Base-by-base conservation (phyloP, 371 early-diverging fungal species). In the Mortierella sp. region DNA sequence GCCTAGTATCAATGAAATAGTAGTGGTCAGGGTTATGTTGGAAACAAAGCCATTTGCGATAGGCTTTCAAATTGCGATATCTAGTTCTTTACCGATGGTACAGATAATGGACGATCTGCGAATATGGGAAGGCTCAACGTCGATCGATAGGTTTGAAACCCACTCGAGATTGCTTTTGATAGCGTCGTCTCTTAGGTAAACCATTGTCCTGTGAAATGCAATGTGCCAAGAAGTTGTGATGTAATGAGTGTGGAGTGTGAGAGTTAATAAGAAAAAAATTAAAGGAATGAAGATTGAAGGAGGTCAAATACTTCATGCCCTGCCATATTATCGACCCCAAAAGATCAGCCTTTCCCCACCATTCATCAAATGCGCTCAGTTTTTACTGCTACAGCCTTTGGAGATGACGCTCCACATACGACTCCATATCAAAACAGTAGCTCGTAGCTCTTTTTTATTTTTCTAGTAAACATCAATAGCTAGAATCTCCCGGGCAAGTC, bases 61-160 rank as follows among this genome's bases (percentile, higher is more conserved):
- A 18, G 35, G 26, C 5, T n/a, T 5, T 26, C n/a, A 9, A 20
- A 52, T 51, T 45, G 4, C 51, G 3, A 51, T 5, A 43, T 14
- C 43, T 16, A 43, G 4, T n/a, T 51, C 51, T 26, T 22, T 90
- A 91, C 93, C 94, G 72, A 95, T 93, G 61, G 95, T 95, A 84
- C 95, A 93, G 81, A 95, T 94, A 67, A 95, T 94, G 55, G 93
- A 91, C 39, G 93, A 92, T 86, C 94, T 94, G 79, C 96, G 93
- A 64, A 90, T 85, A 60, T 86, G 87, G 32, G 73, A 74, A 11
- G 92, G 91, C 70, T 89, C 88, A 54, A 88, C 70, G 78, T 89
- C 89, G 69, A 93, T 90, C 64, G 89, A 86, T 74, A 95, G 88
- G 39, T 89, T 75, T 52, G 94, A 85, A 54, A 94, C 84, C 94